phyloP scores from a whole-genome alignment of 768 basidiomycete species.

The Leccinum olivaceopallidum region DNA sequence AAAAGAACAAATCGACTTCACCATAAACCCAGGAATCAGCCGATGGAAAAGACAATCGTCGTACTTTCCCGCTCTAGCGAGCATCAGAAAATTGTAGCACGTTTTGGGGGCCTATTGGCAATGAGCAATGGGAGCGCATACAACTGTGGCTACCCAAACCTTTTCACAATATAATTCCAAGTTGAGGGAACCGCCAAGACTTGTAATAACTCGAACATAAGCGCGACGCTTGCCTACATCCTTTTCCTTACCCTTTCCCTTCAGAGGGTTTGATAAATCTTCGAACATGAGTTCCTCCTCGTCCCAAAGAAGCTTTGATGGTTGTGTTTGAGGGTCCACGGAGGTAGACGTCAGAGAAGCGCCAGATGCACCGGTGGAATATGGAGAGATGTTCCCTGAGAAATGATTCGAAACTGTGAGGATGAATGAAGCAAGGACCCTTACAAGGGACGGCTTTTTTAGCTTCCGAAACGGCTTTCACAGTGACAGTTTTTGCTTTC shows the following conservation, averaged over 20 bases:
- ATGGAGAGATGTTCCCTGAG: constrained; percentile 88
- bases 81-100: constrained; percentile 97
- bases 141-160: constrained; percentile 37
- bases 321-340: constrained; percentile 66
- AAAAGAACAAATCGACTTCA: constrained; percentile 32
- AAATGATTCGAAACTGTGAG: constrained; percentile 4
- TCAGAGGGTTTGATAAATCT: constrained; percentile 75
- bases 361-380: constrained; percentile 85
- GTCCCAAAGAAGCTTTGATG: constrained; percentile 89
- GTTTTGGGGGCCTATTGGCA: constrained; percentile 85
- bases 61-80: constrained; percentile 89
- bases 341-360: constrained; percentile 95
- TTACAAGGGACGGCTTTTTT: constrained; percentile 70
- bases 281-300: constrained; percentile 99
- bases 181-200: constrained; percentile 85
- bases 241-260: constrained; percentile 91
- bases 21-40: constrained; percentile 95
- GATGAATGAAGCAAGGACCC: constrained; percentile 20
- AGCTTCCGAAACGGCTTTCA: constrained; percentile 37
- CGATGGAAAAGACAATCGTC: constrained; percentile 90
- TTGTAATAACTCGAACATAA: constrained; percentile 95
- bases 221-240: constrained; percentile 89
- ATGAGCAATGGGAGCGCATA: not conserved
- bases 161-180: constrained; percentile 88
- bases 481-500: constrained; percentile 28